Base-by-base conservation (phyloP, 257 asterid genomes). In the Fraxinus quadrangulata region DNA sequence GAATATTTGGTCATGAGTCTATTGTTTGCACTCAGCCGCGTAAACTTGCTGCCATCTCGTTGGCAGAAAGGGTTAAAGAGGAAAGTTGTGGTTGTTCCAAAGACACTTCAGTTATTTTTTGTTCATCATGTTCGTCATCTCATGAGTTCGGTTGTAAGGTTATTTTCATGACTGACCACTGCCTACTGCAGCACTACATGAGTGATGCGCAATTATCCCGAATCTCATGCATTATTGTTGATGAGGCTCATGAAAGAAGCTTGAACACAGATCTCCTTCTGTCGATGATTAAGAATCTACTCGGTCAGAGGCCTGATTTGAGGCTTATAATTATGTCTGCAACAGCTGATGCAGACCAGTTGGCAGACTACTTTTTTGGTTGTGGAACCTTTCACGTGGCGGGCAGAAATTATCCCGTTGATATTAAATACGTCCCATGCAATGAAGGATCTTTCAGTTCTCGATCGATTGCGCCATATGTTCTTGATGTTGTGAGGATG, bases 221-320 rank as follows among this genome's bases (percentile, higher is more conserved):
- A 80, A 79, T 95, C 45, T 91, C 98, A 33, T 95, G 98, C 87
- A 86, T 95, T 81, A 82, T 95, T 76, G 87, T 95, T 81, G 99
- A 95, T 31, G 99, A 95, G 89, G 99, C 98, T 71, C 99, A 95
- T 84, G 99, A 95, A 88, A 90, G 98, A 86, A 95, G 97, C 88
- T 87, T 95, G 77, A 93, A 84, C 83, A 93, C 98, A 10, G 99
- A 95, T 89, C 96, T 95, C 80, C 97, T 95, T 75, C 84, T 95
- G 68, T 97, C 97, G 28, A 74, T 91, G 87, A 77, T 93, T 67
- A 93, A 92, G 91, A 87, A 86, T 31, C 81, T 93, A 79, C 91
- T 95, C 19, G 70, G 88, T 79, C 88, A 74, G 86, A 93, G 96
- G 85, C 84, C 83, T 30, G 81, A 78, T 82, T 87, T 95, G 80